These are phyloP conservation scores for Haematococcus sp. DNA, from an alignment of 139 green algal genomes.

Conservation along the genomic window DNA sequence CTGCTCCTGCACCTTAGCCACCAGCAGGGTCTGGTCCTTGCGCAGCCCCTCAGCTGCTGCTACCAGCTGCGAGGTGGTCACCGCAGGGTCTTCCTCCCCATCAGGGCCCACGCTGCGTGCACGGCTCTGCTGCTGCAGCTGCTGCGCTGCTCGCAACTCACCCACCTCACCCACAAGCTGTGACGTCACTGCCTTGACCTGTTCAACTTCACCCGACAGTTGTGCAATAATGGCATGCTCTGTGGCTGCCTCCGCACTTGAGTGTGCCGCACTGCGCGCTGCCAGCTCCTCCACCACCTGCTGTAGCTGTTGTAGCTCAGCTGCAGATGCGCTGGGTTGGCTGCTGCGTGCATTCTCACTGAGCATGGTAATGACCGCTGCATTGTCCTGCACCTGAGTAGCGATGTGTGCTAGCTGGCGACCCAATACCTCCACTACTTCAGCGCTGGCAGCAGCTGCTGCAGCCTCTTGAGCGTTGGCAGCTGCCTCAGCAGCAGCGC, in stretches of 20 bases:
- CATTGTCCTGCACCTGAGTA: too few relatives aligned
- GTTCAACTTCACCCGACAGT: background rate
- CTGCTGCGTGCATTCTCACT: background rate
- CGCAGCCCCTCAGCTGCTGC: slow-evolving; percentile 9
- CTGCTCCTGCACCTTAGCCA: background rate
- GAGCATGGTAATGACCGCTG: too few relatives aligned
- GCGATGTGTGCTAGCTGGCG: too few relatives aligned
- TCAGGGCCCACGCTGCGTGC: too few relatives aligned
- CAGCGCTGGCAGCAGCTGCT: too few relatives aligned
- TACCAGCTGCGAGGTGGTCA: background rate
- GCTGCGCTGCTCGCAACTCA: background rate
- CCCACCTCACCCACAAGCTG: background rate
- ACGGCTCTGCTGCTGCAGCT: background rate
- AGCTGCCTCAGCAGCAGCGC: background rate
- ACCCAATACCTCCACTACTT: too few relatives aligned
- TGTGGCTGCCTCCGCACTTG: background rate
- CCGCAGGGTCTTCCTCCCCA: background rate
- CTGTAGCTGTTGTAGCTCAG: background rate
- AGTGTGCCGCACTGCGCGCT: background rate
- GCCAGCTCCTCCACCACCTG: background rate
- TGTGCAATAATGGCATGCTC: background rate
- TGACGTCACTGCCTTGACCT: background rate
- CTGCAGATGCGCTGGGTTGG: background rate
- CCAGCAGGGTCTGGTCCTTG: slow-evolving; percentile 4
- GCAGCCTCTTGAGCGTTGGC: background rate